Evolutionary conservation across 495 filamentous ascomycete genomes (phyloP).

Genomic region (Arthonia radiata): DNA sequence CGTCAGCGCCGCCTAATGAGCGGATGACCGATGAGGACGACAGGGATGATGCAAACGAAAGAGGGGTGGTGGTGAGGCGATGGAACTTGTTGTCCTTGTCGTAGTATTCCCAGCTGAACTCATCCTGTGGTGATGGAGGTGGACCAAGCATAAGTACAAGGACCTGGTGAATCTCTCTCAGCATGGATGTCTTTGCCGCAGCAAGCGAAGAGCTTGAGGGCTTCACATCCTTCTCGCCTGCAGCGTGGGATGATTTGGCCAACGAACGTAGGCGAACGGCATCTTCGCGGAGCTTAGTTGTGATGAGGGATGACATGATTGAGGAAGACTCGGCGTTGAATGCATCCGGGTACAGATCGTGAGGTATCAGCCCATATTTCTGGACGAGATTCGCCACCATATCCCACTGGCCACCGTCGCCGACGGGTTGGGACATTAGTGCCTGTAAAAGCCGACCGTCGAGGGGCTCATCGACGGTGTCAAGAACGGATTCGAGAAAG

Average conservation of each 20-base stretch:
- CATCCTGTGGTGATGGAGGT: conserved; percentile 35
- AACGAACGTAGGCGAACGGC: conserved; percentile 37
- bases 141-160: conserved; percentile 57
- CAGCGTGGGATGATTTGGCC: conserved; percentile 8
- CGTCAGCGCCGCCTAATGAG: conserved; percentile 24
- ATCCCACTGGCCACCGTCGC: conserved; percentile 78
- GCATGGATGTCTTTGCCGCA: conserved; percentile 38
- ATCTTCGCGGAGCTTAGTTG: conserved; percentile 68
- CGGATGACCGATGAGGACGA: conserved; percentile 17
- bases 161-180: conserved; percentile 53
- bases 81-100: conserved; percentile 37
- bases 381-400: conserved; percentile 69
- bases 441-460: conserved; percentile 44
- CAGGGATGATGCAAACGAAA: conserved; percentile 38
- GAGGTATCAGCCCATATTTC: conserved; percentile 69
- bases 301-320: conserved; percentile 49
- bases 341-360: conserved; percentile 53
- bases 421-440: conserved; percentile 37
- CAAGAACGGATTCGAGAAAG: conserved; percentile 60
- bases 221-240: too few relatives aligned
- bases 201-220: conserved; percentile 18
- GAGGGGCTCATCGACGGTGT: conserved; percentile 40
- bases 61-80: conserved; percentile 34
- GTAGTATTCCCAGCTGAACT: conserved; percentile 55
- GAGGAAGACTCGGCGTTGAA: conserved; percentile 46